These are phyloP conservation scores for Globisporangium recalcitrans DNA, from an alignment of 352 stramenopile species.

Conservation along the genomic window DNA sequence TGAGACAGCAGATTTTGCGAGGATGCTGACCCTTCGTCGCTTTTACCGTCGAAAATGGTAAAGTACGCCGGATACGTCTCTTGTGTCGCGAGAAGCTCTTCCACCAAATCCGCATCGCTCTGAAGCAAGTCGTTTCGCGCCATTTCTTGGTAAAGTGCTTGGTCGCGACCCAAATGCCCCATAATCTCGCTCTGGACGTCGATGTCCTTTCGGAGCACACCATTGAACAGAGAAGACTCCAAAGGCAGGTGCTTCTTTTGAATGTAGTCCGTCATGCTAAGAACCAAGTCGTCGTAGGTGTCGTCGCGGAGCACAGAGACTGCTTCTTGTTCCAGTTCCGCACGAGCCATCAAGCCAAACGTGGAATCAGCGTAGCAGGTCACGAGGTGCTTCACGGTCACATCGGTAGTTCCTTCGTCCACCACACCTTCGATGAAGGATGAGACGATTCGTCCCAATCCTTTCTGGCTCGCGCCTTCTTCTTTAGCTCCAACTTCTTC, in stretches of 20 bases:
- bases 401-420: constrained; percentile 34
- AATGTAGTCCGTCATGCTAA: constrained; percentile 76
- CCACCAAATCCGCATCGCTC: constrained; percentile 63
- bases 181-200: constrained; percentile 77
- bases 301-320: constrained; percentile 36
- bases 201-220: constrained; percentile 61
- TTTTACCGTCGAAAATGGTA: constrained; percentile 39
- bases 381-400: constrained; percentile 51
- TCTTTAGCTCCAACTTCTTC: background rate
- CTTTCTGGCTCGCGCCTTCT: constrained; percentile 13
- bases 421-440: constrained; percentile 50
- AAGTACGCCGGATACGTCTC: constrained; percentile 65
- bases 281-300: constrained; percentile 47
- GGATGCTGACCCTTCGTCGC: constrained; percentile 1
- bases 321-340: constrained; percentile 44
- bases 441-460: constrained; percentile 26
- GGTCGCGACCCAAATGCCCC: constrained; percentile 72
- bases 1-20: constrained; percentile 49
- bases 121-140: constrained; percentile 42
- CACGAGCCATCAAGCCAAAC: constrained; percentile 24
- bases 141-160: constrained; percentile 69
- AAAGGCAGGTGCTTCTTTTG: constrained; percentile 76
- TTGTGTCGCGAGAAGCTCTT: constrained; percentile 54
- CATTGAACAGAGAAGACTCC: constrained; percentile 81
- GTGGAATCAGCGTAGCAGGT: constrained; percentile 57